Conservation (phyloP, 129 eudicot species). For the Artemisia tridentata region DNA sequence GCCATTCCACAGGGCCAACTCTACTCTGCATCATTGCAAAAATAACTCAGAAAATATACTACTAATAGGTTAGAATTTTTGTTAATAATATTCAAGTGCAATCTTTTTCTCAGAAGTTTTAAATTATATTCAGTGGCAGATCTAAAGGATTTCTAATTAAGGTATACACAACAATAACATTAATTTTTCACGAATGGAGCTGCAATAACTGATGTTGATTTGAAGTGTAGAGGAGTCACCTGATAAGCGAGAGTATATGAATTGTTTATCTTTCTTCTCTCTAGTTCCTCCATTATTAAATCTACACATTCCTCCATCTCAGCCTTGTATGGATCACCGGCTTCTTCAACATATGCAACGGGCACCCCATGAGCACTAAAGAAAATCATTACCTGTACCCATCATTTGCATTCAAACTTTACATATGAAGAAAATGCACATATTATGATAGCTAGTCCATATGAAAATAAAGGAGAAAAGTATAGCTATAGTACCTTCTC, state of each 20-base stretch:
- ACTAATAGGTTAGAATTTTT: conserved; percentile 2
- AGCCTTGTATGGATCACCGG: conserved; percentile 98
- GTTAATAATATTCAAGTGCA: too few relatives aligned
- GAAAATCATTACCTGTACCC: conserved; percentile 82
- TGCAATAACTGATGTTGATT: too few relatives aligned
- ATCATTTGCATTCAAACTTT: conserved; percentile 13
- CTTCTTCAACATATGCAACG: conserved; percentile 97
- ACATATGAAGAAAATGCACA: conserved; percentile 5
- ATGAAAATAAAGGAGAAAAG: conserved; percentile 4
- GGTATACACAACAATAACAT: too few relatives aligned
- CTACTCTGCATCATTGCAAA: conserved; percentile 63
- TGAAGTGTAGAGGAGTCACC: conserved; percentile 34
- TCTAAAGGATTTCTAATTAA: too few relatives aligned
- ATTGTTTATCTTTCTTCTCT: conserved; percentile 65
- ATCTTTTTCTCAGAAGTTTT: too few relatives aligned
- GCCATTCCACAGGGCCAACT: conserved; percentile 99
- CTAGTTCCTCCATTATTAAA: conserved; percentile 93
- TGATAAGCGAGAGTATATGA: conserved; percentile 88
- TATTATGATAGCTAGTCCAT: neutral
- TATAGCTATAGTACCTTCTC: conserved; percentile 46
- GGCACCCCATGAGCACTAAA: conserved; percentile 99
- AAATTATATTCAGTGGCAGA: too few relatives aligned
- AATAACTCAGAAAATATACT: conserved; percentile 4
- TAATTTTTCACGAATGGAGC: too few relatives aligned
- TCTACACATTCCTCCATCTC: conserved; percentile 99